Conservation (phyloP, 2,329 filamentous ascomycete genomes). For the Periconia digitata region DNA sequence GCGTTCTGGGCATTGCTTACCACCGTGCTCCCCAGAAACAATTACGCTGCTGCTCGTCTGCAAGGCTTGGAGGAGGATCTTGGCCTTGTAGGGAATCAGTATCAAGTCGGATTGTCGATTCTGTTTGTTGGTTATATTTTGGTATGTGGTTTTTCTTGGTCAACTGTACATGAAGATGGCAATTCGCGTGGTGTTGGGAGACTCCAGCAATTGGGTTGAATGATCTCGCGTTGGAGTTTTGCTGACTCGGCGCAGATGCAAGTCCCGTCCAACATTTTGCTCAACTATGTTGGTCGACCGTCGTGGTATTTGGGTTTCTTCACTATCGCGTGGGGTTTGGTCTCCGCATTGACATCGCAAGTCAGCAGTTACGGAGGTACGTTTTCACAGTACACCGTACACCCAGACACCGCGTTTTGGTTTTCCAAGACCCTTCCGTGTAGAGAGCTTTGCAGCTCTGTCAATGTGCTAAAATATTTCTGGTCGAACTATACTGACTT, state of each 20-base stretch:
- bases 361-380: constrained; percentile 15
- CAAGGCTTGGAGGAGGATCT: constrained; percentile 20
- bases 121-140: constrained; percentile 23
- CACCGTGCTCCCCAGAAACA: constrained; percentile 15
- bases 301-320: constrained; percentile 55
- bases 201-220: too few species aligned
- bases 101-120: constrained; percentile 19
- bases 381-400: too few species aligned
- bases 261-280: constrained; percentile 59
- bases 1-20: constrained; percentile 4
- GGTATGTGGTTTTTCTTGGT: constrained; percentile 7
- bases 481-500: too few species aligned
- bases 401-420: too few species aligned
- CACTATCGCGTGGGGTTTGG: constrained; percentile 46
- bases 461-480: too few species aligned
- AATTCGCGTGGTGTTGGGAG: too few species aligned
- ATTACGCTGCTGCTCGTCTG: constrained; percentile 20
- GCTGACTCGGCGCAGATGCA: constrained; percentile 51
- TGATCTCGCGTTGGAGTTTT: too few species aligned
- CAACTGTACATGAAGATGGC: not conserved
- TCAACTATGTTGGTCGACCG: constrained; percentile 54
- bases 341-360: constrained; percentile 49
- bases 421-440: too few species aligned
- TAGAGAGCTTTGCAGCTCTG: too few species aligned
- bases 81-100: constrained; percentile 17